Evolutionary conservation across 2,329 filamentous ascomycete genomes (phyloP).

Genomic region (Colletotrichum cuscutae): DNA sequence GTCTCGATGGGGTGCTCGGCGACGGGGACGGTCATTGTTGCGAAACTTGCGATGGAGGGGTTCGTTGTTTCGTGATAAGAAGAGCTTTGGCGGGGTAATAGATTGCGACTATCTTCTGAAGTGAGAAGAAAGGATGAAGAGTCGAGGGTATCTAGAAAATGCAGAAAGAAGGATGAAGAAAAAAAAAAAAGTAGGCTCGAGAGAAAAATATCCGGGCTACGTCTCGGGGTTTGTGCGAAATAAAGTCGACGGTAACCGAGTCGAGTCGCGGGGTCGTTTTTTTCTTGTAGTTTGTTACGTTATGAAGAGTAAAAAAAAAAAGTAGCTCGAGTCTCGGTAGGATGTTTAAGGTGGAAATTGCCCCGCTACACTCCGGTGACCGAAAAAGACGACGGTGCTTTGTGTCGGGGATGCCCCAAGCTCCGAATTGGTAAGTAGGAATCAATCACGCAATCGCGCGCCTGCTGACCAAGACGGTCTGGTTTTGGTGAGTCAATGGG

Average conservation of each 20-base stretch:
- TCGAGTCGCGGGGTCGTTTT: constrained; percentile 30
- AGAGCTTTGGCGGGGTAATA: background rate
- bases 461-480: constrained; percentile 24
- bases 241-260: constrained; percentile 28
- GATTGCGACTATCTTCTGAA: background rate
- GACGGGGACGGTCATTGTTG: constrained; percentile 42
- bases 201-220: background rate
- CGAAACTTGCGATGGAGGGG: background rate
- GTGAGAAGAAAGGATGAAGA: background rate
- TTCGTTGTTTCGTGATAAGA: background rate
- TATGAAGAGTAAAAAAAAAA: constrained; percentile 8
- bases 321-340: constrained; percentile 16
- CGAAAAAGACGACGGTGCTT: constrained; percentile 23
- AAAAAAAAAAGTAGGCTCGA: background rate
- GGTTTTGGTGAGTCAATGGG: constrained; percentile 32
- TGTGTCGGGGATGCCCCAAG: constrained; percentile 21
- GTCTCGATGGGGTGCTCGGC: constrained; percentile 45
- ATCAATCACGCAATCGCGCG: constrained; percentile 36
- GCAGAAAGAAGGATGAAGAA: background rate
- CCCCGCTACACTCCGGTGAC: constrained; percentile 16
- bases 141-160: background rate
- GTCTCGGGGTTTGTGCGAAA: constrained; percentile 4
- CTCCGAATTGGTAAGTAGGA: background rate
- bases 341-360: constrained; percentile 28
- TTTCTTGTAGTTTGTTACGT: constrained; percentile 28